Evolutionary conservation across 305 asterid species (phyloP), one percentile per base, ranked within the genome.

Genomic region (Andrographis paniculata): DNA sequence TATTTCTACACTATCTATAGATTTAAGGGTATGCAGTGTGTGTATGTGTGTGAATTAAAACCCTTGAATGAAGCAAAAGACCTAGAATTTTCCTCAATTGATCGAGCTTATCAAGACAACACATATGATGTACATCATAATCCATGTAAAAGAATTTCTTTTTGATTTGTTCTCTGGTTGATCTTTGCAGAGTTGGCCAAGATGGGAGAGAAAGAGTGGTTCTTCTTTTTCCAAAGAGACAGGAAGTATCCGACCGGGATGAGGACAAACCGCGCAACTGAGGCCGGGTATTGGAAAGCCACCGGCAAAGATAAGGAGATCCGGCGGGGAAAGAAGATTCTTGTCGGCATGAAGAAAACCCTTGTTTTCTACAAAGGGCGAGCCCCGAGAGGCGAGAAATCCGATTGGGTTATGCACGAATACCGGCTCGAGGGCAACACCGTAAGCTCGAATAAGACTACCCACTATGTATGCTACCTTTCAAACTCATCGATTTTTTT

Each of bases 401-500:
- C 83, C 42, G 79, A 78, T 52, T 85, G 95, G 95, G 85, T 82
- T 45, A 85, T 82, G 94, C 94, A 85, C 65, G 95, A 85, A 55
- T 85, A 48, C 47, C 60, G 95, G 40, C 80, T 79, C 12, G 79
- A 79, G 48, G 94, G 94, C 63, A 74, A 66, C 67, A 60, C 74
- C 51, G 69, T 74, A 54, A 24, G 30, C 30, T 24, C 30, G 6
- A 24, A 24, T n/a, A 24, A 24, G 30, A 24, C 59, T 76, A 17
- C 61, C 87, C n/a, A 80, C 73, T n/a, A n/a, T 82, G 94, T 83
- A 10, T 14, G 19, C 21, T 41, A 1, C 21, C 7, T 16, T 30
- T 33, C 13, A 8, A 33, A 5, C 33, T 27, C 10, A 0, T 27
- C 33, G 33, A 27, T 10, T 33, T 2, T 33, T 6, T 33, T 33